phyloP scores from a whole-genome alignment of 2,329 filamentous ascomycete genomes.

The Rhinocladiella mackenziei region DNA sequence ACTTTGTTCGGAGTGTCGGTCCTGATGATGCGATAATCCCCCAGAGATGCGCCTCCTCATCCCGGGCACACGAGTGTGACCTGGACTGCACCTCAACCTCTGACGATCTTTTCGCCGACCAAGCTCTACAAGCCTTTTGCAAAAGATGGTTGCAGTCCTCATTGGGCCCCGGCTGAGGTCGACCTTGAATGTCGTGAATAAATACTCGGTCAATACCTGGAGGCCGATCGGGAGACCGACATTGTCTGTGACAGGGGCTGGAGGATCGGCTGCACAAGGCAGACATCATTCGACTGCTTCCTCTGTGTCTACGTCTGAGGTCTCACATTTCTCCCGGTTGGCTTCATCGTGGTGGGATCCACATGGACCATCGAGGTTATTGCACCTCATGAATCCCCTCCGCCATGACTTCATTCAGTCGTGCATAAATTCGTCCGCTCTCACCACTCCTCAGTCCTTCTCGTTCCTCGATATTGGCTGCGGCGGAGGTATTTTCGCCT shows the following conservation, averaged over 20 bases:
- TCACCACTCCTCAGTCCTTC: conserved; percentile 16
- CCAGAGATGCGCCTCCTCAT: no score
- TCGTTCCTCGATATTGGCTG: conserved; percentile 88
- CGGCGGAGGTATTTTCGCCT: conserved; percentile 93
- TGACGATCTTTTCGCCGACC: neutral
- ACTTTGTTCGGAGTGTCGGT: no score
- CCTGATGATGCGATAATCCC: no score
- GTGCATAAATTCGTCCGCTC: conserved; percentile 51
- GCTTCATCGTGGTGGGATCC: conserved; percentile 97
- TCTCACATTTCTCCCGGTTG: conserved; percentile 90
- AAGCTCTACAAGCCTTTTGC: conserved; percentile 1
- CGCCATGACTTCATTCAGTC: conserved; percentile 84
- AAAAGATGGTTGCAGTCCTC: neutral
- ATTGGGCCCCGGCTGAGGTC: neutral
- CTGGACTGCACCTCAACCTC: neutral
- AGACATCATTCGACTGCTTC: conserved; percentile 37
- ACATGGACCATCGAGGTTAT: conserved; percentile 80
- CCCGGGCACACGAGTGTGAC: no score
- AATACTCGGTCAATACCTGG: neutral
- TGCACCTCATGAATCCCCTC: conserved; percentile 97
- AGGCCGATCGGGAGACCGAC: no score
- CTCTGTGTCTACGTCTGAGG: conserved; percentile 81
- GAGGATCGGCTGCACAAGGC: neutral
- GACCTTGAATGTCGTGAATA: neutral
- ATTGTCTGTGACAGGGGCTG: no score